phyloP scores from a whole-genome alignment of 805 yeast species.

The Wickerhamomyces ciferrii region DNA sequence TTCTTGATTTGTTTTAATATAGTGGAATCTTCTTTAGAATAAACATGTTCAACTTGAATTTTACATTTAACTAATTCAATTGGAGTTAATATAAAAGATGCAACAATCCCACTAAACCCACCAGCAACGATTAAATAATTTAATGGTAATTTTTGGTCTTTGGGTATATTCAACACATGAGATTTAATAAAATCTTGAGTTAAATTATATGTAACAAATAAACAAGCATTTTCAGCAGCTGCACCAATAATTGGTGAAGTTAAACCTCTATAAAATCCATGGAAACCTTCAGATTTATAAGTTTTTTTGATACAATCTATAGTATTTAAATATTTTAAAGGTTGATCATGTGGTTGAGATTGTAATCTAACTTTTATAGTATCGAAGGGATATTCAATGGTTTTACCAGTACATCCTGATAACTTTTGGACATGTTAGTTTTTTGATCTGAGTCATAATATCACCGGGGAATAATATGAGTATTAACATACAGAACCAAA shows the following conservation, averaged over 20 bases:
- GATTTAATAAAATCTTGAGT: conserved; percentile 33
- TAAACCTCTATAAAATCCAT: conserved; percentile 78
- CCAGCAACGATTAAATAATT: conserved; percentile 59
- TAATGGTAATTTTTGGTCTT: conserved; percentile 26
- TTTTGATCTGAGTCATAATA: background rate
- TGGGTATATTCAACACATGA: conserved; percentile 9
- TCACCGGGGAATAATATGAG: background rate
- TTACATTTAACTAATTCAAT: conserved; percentile 89
- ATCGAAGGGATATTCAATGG: conserved; percentile 89
- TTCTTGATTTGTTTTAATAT: conserved; percentile 32
- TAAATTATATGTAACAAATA: conserved; percentile 62
- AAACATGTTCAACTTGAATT: conserved; percentile 61
- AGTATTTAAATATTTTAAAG: conserved; percentile 51
- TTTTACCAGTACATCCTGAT: conserved; percentile 80
- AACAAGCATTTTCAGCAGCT: conserved; percentile 78
- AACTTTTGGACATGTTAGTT: conserved; percentile 7
- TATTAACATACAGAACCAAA: conserved; percentile 27
- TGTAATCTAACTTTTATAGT: conserved; percentile 86
- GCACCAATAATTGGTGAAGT: conserved; percentile 86
- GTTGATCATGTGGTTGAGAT: conserved; percentile 55
- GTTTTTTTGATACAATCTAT: conserved; percentile 61
- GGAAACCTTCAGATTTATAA: conserved; percentile 60
- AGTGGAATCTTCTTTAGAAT: conserved; percentile 22
- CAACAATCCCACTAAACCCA: conserved; percentile 74
- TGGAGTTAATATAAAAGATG: conserved; percentile 83